phyloP scores from a whole-genome alignment of 129 eudicot species.

The Pulicaria dysenterica region DNA sequence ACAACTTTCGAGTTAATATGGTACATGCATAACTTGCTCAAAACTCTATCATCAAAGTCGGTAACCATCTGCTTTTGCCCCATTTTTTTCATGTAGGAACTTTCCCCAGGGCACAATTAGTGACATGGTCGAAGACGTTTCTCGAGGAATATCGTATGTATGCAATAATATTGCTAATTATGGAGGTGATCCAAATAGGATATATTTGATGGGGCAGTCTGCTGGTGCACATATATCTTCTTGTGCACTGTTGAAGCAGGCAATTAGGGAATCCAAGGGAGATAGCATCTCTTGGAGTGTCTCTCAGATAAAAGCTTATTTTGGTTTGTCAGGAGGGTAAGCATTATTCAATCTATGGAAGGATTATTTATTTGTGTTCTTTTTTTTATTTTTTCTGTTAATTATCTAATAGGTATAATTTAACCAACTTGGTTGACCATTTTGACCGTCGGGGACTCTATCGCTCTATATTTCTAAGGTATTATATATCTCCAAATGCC shows the following conservation, averaged over 20 bases:
- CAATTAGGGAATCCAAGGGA: constrained; percentile 69
- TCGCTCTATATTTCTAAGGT: constrained; percentile 93
- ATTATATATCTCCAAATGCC: constrained; percentile 11
- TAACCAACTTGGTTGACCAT: constrained; percentile 80
- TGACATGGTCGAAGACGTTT: constrained; percentile 88
- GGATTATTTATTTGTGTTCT: too few species aligned
- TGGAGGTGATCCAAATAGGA: constrained; percentile 96
- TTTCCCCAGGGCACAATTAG: constrained; percentile 97
- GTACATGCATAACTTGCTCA: too few species aligned
- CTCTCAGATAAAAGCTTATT: constrained; percentile 93
- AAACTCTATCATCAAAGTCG: too few species aligned
- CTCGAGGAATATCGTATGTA: constrained; percentile 79
- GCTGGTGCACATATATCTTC: constrained; percentile 95
- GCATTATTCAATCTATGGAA: constrained; percentile 1
- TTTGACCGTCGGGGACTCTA: constrained; percentile 85
- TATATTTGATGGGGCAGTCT: constrained; percentile 90
- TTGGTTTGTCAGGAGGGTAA: constrained; percentile 98
- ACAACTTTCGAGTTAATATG: constrained; percentile 5
- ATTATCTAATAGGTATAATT: constrained; percentile 62
- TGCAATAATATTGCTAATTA: constrained; percentile 58
- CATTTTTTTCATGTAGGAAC: constrained; percentile 55
- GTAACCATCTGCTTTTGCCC: background rate
- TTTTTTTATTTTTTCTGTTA: background rate
- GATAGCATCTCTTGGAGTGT: constrained; percentile 70
- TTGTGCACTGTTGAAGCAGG: constrained; percentile 88